Percentiles rank a stretch among this genome's conserved stretches.
Conservation (phyloP, 2,329 filamentous ascomycete genomes). For the Coniochaeta ligniaria region DNA sequence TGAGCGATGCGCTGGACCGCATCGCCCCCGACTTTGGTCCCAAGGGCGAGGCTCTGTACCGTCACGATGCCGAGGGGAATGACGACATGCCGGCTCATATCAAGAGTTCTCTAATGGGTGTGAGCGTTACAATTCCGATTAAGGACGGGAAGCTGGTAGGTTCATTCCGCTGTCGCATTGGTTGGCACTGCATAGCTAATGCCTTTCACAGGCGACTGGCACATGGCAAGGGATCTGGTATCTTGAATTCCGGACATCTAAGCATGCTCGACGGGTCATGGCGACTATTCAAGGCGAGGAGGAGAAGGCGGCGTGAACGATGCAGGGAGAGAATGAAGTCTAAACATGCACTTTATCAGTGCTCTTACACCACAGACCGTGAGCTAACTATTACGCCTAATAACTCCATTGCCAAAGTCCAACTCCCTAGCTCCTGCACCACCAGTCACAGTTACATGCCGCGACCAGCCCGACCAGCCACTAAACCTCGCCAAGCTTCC, state of each 20-base stretch:
- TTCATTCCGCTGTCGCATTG: constrained; percentile 5
- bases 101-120: constrained; percentile 83
- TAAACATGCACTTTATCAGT: not conserved
- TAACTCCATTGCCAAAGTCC: not conserved
- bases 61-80: constrained; percentile 74
- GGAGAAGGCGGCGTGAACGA: constrained; percentile 20
- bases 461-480: not conserved
- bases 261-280: constrained; percentile 74
- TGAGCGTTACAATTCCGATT: constrained; percentile 87
- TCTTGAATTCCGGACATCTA: constrained; percentile 74
- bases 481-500: not conserved
- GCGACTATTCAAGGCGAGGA: constrained; percentile 92
- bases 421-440: not conserved
- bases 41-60: constrained; percentile 67
- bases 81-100: constrained; percentile 98
- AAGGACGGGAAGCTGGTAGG: constrained; percentile 69
- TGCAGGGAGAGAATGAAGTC: not conserved
- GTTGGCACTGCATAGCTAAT: no score
- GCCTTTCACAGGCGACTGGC: constrained; percentile 41
- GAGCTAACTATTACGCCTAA: not conserved
- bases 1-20: constrained; percentile 88
- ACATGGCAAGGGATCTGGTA: constrained; percentile 93
- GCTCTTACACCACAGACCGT: not conserved
- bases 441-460: not conserved
- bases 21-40: constrained; percentile 74